phyloP scores from a whole-genome alignment of 108 stramenopile genomes.

The Cyclotella sp. region DNA sequence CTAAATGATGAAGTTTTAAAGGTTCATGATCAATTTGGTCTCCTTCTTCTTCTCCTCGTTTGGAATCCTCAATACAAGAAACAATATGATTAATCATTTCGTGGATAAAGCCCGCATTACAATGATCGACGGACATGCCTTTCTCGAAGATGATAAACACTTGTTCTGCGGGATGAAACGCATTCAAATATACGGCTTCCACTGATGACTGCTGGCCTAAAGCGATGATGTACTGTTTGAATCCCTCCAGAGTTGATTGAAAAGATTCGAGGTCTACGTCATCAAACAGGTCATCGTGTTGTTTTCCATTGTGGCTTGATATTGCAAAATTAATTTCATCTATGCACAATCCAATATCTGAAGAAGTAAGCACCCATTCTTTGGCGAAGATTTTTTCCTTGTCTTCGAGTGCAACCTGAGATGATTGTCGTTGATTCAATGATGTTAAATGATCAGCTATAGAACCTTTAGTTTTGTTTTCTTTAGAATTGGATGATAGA shows the following conservation, averaged over 20 bases:
- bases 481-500: too few relatives aligned
- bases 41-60: not conserved
- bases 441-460: too few relatives aligned
- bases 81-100: conserved; percentile 40
- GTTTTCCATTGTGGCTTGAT: not conserved
- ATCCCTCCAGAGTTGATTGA: conserved; percentile 27
- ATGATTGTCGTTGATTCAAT: not conserved
- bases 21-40: not conserved
- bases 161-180: conserved; percentile 19
- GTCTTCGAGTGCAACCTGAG: not conserved
- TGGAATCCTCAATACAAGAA: conserved; percentile 27
- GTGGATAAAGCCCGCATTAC: conserved; percentile 35
- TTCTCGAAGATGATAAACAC: conserved; percentile 33
- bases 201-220: conserved; percentile 18
- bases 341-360: conserved; percentile 32
- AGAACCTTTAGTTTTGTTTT: too few relatives aligned
- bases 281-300: conserved; percentile 10
- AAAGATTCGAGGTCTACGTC: conserved; percentile 27
- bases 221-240: conserved; percentile 34
- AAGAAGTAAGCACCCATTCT: conserved; percentile 25
- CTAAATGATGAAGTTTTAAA: conserved; percentile 31
- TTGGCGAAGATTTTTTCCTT: not conserved
- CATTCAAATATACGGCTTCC: conserved; percentile 28
- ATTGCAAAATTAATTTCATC: conserved; percentile 28
- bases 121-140: conserved; percentile 41